Conservation (phyloP, 2,329 filamentous ascomycete species). For the Herpomyces periplanetae region DNA sequence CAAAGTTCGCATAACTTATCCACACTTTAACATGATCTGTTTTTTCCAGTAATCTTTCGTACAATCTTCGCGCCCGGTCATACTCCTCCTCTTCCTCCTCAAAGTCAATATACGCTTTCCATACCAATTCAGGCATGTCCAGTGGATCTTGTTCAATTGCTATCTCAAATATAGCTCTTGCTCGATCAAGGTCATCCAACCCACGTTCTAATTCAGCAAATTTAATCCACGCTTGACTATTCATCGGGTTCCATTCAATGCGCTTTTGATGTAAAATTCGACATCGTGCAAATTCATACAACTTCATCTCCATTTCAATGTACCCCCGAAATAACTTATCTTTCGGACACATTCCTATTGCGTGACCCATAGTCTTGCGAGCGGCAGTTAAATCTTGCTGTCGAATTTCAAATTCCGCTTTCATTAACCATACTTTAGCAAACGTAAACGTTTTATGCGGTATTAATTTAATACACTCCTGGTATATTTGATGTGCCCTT, state of each 20-base stretch:
- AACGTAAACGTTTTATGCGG: slow-evolving; percentile 94
- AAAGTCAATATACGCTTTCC: slow-evolving; percentile 96
- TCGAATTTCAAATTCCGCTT: slow-evolving; percentile 66
- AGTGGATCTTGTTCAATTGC: slow-evolving; percentile 42
- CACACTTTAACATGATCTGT: slow-evolving; percentile 98
- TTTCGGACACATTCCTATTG: slow-evolving; percentile 79
- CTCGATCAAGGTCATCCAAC: slow-evolving; percentile 53
- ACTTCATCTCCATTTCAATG: slow-evolving; percentile 56
- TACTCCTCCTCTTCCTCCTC: slow-evolving; percentile 86
- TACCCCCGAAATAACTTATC: slow-evolving; percentile 82
- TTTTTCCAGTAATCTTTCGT: slow-evolving; percentile 64
- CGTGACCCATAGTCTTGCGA: slow-evolving; percentile 53
- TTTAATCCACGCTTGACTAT: slow-evolving; percentile 77
- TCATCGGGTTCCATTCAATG: slow-evolving; percentile 58
- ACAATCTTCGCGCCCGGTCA: slow-evolving; percentile 35
- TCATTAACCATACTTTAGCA: slow-evolving; percentile 75
- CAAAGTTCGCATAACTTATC: slow-evolving; percentile 94
- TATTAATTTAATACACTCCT: slow-evolving; percentile 46
- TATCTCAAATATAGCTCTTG: slow-evolving; percentile 63
- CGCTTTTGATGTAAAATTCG: slow-evolving; percentile 75
- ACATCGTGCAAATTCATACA: slow-evolving; percentile 76
- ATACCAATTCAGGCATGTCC: slow-evolving; percentile 88
- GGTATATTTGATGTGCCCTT: slow-evolving; percentile 57
- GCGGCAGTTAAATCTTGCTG: slow-evolving; percentile 42
- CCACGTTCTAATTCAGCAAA: slow-evolving; percentile 76